Conservation (phyloP, 345 rosid genomes). For the Murraya paniculata region DNA sequence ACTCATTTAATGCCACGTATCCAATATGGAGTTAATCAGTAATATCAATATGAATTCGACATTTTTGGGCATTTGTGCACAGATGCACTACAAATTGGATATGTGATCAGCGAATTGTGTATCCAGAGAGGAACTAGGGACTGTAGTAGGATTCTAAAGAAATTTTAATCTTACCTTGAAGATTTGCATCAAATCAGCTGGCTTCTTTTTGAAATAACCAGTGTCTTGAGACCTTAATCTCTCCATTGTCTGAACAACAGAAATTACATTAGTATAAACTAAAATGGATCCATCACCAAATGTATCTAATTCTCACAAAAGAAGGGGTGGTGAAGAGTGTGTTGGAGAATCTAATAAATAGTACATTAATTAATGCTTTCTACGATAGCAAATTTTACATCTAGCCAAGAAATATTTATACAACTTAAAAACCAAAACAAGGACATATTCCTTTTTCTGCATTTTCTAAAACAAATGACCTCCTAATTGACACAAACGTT, state of each 20-base stretch:
- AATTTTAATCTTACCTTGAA: constrained; percentile 59
- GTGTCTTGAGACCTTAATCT: constrained; percentile 82
- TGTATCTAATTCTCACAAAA: background rate
- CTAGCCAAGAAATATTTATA: background rate
- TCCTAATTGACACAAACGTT: background rate
- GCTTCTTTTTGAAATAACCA: constrained; percentile 83
- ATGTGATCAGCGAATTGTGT: background rate
- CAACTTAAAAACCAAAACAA: background rate
- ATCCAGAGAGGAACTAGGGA: background rate
- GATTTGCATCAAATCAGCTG: constrained; percentile 90
- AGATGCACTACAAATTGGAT: background rate
- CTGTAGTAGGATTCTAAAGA: constrained; percentile 14
- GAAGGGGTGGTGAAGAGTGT: background rate
- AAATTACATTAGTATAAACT: constrained; percentile 10
- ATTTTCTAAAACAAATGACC: background rate
- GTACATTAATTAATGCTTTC: background rate
- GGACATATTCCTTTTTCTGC: background rate
- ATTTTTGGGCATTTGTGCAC: background rate
- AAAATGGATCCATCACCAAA: constrained; percentile 7
- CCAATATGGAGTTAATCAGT: background rate
- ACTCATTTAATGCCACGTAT: background rate
- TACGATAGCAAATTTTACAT: background rate
- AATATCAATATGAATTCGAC: background rate
- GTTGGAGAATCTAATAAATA: background rate
- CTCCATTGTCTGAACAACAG: constrained; percentile 82